Conservation (phyloP, 345 rosid species). For the Gossypium mustelinum region DNA sequence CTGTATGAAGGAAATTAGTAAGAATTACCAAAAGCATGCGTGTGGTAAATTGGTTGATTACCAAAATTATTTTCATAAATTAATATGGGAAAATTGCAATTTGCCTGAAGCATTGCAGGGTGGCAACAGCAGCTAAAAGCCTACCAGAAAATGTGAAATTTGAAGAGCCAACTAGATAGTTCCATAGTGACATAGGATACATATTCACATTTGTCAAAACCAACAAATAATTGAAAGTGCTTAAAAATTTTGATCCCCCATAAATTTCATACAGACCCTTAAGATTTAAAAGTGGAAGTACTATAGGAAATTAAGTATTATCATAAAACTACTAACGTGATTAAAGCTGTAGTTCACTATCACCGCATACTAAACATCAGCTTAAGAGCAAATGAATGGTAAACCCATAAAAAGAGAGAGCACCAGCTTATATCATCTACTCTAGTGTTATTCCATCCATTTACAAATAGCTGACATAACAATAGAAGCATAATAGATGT, state of each 20-base stretch:
- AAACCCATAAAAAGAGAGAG: not conserved
- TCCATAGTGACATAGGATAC: not conserved
- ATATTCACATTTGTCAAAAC: not conserved
- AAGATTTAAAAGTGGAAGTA: not conserved
- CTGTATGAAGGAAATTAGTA: conserved; percentile 28
- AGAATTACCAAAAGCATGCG: not conserved
- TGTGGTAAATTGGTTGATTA: not conserved
- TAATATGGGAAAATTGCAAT: not conserved
- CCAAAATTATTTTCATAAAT: not conserved
- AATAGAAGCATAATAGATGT: not conserved
- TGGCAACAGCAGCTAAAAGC: not conserved
- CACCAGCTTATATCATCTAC: not conserved
- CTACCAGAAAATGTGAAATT: not conserved
- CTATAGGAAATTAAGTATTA: not conserved
- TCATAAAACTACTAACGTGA: not conserved
- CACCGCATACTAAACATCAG: not conserved
- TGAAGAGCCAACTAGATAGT: not conserved
- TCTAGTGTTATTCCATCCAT: not conserved
- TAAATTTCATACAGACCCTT: not conserved
- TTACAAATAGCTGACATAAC: not conserved
- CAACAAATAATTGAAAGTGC: not conserved
- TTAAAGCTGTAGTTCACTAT: not conserved
- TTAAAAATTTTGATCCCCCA: not conserved
- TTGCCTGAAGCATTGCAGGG: not conserved
- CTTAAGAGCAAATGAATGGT: not conserved